Evolutionary conservation across 192 early-diverging fungal species (phyloP).

Genomic region (Geranomyces michiganensis): DNA sequence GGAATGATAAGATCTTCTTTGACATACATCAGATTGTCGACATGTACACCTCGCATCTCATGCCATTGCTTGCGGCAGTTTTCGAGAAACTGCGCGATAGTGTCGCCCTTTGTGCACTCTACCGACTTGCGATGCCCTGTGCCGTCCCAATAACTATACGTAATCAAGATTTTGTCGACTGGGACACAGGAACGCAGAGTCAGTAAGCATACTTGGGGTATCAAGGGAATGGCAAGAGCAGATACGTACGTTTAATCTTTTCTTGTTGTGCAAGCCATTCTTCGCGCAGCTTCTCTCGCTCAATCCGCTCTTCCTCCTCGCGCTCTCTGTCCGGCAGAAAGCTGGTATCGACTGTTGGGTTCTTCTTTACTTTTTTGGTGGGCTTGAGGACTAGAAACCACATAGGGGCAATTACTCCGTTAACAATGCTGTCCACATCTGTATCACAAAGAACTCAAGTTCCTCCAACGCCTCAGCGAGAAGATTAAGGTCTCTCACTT

Average conservation of each 20-base stretch:
- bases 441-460: no score
- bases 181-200: background rate
- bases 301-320: slow-evolving; percentile 72
- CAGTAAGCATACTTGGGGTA: background rate
- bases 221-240: background rate
- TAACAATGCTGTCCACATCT: no score
- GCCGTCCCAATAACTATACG: slow-evolving; percentile 96
- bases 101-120: slow-evolving; percentile 81
- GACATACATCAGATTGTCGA: slow-evolving; percentile 87
- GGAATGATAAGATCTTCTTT: slow-evolving; percentile 98
- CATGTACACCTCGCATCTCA: slow-evolving; percentile 76
- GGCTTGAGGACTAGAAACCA: no score
- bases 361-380: slow-evolving; percentile 66
- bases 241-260: slow-evolving; percentile 67
- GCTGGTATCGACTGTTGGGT: slow-evolving; percentile 89
- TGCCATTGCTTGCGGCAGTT: slow-evolving; percentile 80
- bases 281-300: slow-evolving; percentile 74
- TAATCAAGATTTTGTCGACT: slow-evolving; percentile 79
- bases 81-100: slow-evolving; percentile 84
- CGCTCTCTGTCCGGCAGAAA: slow-evolving; percentile 90
- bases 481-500: slow-evolving; percentile 38
- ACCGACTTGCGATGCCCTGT: slow-evolving; percentile 87
- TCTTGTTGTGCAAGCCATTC: slow-evolving; percentile 87
- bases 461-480: slow-evolving; percentile 45
- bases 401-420: no score